phyloP scores from a whole-genome alignment of 768 basidiomycete species.

The Rhodotorula toruloides region DNA sequence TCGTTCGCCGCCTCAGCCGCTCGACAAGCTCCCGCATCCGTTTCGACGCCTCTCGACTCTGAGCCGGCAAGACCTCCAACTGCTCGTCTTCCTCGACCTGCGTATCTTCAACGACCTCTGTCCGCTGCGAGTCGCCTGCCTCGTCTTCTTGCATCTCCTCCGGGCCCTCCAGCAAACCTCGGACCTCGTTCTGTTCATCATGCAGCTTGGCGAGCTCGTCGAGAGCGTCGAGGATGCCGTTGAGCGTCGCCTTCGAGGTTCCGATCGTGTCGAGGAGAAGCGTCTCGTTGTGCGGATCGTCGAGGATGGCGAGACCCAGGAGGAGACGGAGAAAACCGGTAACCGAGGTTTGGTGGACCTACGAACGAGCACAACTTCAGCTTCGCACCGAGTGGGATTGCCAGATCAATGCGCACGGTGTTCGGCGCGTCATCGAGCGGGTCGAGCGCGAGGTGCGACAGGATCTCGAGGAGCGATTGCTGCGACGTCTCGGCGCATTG shows the following conservation, averaged over 20 bases:
- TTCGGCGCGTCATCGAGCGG: constrained; percentile 18
- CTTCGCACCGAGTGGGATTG: constrained; percentile 29
- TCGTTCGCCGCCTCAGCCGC: no score
- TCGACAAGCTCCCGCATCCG: no score
- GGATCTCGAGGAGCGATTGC: background rate
- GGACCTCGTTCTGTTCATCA: constrained; percentile 7
- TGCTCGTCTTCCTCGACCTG: background rate
- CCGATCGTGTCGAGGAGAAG: constrained; percentile 14
- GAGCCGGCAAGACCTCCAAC: no score
- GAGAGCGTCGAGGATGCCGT: constrained; percentile 22
- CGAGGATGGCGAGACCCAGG: constrained; percentile 28
- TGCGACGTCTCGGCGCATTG: background rate
- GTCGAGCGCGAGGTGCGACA: constrained; percentile 19
- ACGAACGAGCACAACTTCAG: no score
- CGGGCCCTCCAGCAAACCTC: background rate
- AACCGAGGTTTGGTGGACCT: constrained; percentile 27
- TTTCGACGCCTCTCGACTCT: no score
- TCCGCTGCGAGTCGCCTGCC: background rate
- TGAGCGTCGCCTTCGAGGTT: background rate
- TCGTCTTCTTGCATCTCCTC: background rate
- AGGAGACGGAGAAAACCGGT: constrained; percentile 31
- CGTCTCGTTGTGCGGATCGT: constrained; percentile 17
- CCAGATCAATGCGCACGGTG: no score
- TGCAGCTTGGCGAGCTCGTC: constrained; percentile 27
- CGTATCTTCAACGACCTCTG: background rate